phyloP scores from a whole-genome alignment of 805 yeast genomes.

The Sugiyamaella boreocaroliniensis region DNA sequence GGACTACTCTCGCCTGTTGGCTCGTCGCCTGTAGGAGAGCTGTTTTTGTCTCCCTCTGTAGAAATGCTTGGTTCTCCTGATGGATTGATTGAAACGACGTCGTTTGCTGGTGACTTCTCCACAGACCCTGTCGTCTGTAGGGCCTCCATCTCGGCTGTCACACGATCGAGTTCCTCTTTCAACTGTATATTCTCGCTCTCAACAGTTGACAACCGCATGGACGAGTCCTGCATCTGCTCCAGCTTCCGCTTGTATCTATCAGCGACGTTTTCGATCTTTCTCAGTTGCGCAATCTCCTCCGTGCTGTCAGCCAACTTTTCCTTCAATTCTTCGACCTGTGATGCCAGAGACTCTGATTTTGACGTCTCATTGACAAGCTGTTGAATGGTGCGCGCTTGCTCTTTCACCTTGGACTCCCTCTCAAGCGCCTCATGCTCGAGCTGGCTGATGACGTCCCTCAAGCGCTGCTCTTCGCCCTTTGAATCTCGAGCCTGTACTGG shows the following conservation, averaged over 20 bases:
- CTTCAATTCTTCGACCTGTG: conserved; percentile 5
- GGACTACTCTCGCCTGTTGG: too few relatives aligned
- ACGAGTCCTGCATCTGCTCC: conserved; percentile 6
- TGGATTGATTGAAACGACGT: not conserved
- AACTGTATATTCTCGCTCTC: conserved; percentile 6
- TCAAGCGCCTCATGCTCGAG: not conserved
- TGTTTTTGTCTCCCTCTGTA: too few relatives aligned
- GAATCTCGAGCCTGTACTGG: not conserved
- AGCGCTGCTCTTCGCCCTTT: not conserved
- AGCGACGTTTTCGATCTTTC: conserved; percentile 8
- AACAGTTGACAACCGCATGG: not conserved
- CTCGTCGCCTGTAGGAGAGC: too few relatives aligned
- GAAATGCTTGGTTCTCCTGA: too few relatives aligned
- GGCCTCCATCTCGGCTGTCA: not conserved
- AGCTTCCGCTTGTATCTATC: conserved; percentile 12
- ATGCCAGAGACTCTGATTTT: not conserved
- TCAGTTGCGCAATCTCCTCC: conserved; percentile 1
- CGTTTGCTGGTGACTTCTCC: not conserved
- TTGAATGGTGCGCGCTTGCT: conserved; percentile 5
- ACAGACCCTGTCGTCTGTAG: not conserved
- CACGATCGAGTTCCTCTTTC: not conserved
- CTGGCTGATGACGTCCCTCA: not conserved
- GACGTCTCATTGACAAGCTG: conserved; percentile 3
- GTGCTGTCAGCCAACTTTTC: conserved; percentile 6
- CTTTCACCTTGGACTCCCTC: not conserved